Evolutionary conservation across 306 rosid genomes (phyloP), one percentile per base, ranked within the genome.

Genomic region (Cucurbita pepo): DNA sequence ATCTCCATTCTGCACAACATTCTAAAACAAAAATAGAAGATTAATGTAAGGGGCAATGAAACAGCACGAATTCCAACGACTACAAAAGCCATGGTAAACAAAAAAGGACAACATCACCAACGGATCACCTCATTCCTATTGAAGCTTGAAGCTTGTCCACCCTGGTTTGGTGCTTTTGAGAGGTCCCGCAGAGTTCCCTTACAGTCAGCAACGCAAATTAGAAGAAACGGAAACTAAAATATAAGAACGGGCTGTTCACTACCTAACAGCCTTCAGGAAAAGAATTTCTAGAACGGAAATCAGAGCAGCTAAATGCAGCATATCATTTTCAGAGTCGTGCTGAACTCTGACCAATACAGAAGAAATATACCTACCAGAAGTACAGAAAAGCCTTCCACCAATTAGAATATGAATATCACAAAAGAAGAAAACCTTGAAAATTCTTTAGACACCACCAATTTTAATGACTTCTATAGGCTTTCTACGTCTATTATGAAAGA

Each of bases 151-250:
- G 69, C 77, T 11, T 81, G 83, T 78, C 80, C 88, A 25, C 83
- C 78, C 53, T 81, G 71, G 72, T 76, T 69, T 69, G 80, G 76
- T 44, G 89, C 76, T 77, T 82, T 86, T 16, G 91, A 77, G 60
- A 80, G 83, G 81, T 89, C 95, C 85, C 89, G 85, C 63, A 89
- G 84, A 63, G 88, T 81, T 79, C 95, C 88, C 95, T 65, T 86
- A 69, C n/a, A 78, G 53, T 48, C 12, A 47, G 51, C 14, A 47
- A 47, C 10, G 1, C 51, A 47, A 47, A 12, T 47, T 47, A 47
- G n/a, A 48, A 48, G n/a, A 6, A 48, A 13, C 15, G 0, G 53
- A 48, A 12, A 47, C 50, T 30, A 30, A 30, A 30, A 30, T 30
- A 30, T 30, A 30, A 30, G 34, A 30, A 30, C 34, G 3, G 34